Evolutionary conservation across 176 grass and related monocot genomes (phyloP).

Genomic region (Aegilops bicornis): DNA sequence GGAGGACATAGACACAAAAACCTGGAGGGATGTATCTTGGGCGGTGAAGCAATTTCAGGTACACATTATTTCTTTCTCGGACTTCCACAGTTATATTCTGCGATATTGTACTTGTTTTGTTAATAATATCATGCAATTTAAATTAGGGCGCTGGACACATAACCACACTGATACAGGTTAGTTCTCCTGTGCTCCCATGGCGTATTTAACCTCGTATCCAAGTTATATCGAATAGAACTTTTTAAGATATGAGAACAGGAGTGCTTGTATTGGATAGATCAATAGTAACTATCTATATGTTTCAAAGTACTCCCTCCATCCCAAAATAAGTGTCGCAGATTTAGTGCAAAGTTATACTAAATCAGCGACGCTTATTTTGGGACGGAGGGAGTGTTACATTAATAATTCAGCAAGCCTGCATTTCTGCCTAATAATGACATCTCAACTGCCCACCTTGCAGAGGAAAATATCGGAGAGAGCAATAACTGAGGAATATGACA

Average conservation of each 20-base stretch:
- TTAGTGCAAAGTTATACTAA: no score
- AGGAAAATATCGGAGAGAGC: constrained; percentile 46
- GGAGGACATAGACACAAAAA: constrained; percentile 57
- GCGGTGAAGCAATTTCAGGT: constrained; percentile 62
- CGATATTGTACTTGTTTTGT: background rate
- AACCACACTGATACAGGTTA: constrained; percentile 81
- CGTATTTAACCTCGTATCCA: background rate
- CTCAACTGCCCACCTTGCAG: constrained; percentile 5
- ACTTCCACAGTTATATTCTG: background rate
- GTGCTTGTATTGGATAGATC: background rate
- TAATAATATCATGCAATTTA: constrained; percentile 39
- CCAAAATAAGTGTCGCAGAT: no score
- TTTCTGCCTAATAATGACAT: background rate
- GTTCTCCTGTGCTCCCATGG: background rate
- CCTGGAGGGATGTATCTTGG: constrained; percentile 68
- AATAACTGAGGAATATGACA: constrained; percentile 16
- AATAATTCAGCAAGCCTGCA: background rate
- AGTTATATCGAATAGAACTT: background rate
- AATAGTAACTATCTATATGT: constrained; percentile 1
- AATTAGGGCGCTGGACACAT: constrained; percentile 70
- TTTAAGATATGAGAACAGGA: background rate
- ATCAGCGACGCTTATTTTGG: no score
- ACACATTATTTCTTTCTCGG: background rate
- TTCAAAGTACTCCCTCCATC: background rate
- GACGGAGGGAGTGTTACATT: background rate